Evolutionary conservation across 768 basidiomycete genomes (phyloP).

Genomic region (Paxillus ammoniavirescens): DNA sequence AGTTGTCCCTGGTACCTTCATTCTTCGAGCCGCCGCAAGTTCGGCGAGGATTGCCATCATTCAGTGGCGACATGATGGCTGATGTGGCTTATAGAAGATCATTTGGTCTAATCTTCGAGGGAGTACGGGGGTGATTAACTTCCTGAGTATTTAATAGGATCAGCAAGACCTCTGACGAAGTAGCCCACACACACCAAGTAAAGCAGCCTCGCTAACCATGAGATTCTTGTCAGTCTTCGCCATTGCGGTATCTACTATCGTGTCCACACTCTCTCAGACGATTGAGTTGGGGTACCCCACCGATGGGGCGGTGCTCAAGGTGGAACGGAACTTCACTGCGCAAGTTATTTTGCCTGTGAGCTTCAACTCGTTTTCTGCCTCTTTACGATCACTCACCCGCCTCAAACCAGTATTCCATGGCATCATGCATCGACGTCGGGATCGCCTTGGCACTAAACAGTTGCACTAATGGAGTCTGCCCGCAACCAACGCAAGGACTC

Average conservation of each 20-base stretch:
- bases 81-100: too few relatives aligned
- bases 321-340: conserved; percentile 12
- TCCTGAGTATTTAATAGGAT: neutral
- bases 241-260: conserved; percentile 1
- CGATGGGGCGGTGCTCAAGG: conserved; percentile 16
- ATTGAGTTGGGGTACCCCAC: conserved; percentile 20
- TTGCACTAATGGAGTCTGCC: conserved; percentile 17
- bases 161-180: neutral
- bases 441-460: conserved; percentile 18
- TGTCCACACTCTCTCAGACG: conserved; percentile 12
- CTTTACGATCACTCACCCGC: neutral
- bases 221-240: neutral
- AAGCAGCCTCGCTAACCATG: neutral
- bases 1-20: conserved; percentile 1
- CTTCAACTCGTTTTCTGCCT: neutral
- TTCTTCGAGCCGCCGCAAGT: neutral
- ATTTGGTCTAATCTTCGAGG: too few relatives aligned
- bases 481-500: conserved; percentile 12
- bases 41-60: neutral
- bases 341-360: conserved; percentile 19
- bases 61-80: neutral
- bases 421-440: conserved; percentile 16
- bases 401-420: conserved; percentile 10
- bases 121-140: too few relatives aligned
- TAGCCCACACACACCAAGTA: neutral